Percentiles rank a stretch among this genome's conserved stretches.
phyloP scores from a whole-genome alignment of 2,329 filamentous ascomycete species.

The Colletotrichum australisinense region DNA sequence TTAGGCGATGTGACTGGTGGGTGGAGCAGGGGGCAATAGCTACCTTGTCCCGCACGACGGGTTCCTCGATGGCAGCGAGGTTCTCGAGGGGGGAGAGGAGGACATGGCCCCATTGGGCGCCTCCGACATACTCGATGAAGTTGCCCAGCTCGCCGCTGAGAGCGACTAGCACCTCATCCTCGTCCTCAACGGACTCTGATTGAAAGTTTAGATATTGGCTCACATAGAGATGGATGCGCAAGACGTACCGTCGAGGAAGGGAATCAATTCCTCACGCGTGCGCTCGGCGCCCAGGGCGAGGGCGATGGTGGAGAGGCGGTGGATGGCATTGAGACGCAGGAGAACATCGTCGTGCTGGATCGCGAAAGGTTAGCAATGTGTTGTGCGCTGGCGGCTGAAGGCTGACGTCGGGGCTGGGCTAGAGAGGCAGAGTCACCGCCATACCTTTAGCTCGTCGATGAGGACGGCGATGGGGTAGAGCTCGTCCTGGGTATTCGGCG shows the following conservation, averaged over 20 bases:
- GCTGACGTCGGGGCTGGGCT: constrained; percentile 17
- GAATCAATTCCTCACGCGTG: constrained; percentile 98
- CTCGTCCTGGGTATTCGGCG: constrained; percentile 93
- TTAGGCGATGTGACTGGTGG: constrained; percentile 31
- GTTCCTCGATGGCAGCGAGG: constrained; percentile 97
- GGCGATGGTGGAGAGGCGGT: constrained; percentile 97
- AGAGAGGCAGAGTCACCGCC: constrained; percentile 38
- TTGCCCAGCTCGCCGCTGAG: constrained; percentile 95
- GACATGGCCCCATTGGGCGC: constrained; percentile 93
- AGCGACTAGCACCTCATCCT: constrained; percentile 97
- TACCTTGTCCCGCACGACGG: constrained; percentile 97
- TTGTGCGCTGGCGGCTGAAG: constrained; percentile 37
- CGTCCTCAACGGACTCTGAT: constrained; percentile 97
- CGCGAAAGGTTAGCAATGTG: constrained; percentile 41
- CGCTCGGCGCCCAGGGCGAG: constrained; percentile 95
- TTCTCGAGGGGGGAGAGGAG: constrained; percentile 98
- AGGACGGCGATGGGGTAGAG: constrained; percentile 99
- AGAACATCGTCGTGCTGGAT: constrained; percentile 97
- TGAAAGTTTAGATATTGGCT: constrained; percentile 36
- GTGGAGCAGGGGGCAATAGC: constrained; percentile 28
- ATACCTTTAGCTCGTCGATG: constrained; percentile 99
- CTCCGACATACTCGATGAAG: constrained; percentile 98
- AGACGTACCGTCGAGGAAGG: constrained; percentile 93
- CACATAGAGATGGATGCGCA: constrained; percentile 8
- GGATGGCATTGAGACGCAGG: constrained; percentile 97